Base-by-base conservation (phyloP, 148 eudicot species). In the Rheum nobile region DNA sequence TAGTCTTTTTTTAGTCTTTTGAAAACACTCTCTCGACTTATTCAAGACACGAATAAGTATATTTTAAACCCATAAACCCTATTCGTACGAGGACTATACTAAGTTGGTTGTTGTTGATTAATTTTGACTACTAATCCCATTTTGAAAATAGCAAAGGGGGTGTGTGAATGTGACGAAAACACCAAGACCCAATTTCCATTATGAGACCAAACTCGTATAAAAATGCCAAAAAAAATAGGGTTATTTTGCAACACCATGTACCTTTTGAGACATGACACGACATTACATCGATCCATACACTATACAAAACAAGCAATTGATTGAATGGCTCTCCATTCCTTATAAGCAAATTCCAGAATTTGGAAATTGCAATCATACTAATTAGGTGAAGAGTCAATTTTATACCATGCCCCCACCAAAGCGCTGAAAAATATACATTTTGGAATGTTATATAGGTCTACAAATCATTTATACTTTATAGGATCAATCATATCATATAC, bases 331-430 rank as follows among this genome's bases (percentile, higher is more conserved):
- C 32, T 9, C 16, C 16, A 55, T 22, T 55, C 65, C 65, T 55
- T 22, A 11, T 26, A 24, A 24, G 1, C 19, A 61, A 28, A 61
- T 61, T 29, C 29, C 10, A 26, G 16, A 52, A 63, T 29, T 29
- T 63, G 38, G 6, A 11, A 28, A 10, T 59, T 59, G 16, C n/a
- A 63, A 29, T 63, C 69, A 14, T 31, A 63, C 69, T 65, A 5
- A 41, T 65, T 65, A 65, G 70, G 70, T 65, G 22, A 65, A 65
- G 3, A n/a, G 70, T 65, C 70, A 6, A 32, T 65, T 65, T 54
- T 32, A 31, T 17, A 65, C 13, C 70, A 65, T 65, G 70, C 22
- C 70, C 67, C 70, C 70, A 65, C 24, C 38, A 32, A 16, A 17
- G 16, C 39, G 22, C 41, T 65, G 70, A 65, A 63, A 55, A 29